phyloP scores from a whole-genome alignment of 176 grass and related monocot species.

The Olyra latifolia region DNA sequence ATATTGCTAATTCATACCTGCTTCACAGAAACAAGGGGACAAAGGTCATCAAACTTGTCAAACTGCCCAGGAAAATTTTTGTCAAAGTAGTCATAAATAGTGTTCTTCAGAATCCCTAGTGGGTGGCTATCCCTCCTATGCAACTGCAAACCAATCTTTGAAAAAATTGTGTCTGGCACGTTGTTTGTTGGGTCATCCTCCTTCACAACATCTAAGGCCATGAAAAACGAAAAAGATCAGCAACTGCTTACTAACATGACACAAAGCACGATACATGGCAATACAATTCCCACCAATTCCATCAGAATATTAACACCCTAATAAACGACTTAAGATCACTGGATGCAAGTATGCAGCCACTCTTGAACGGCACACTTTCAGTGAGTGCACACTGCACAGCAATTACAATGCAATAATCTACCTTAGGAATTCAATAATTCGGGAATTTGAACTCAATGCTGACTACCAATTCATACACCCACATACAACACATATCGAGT shows the following conservation, averaged over 20 bases:
- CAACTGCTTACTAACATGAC: not conserved
- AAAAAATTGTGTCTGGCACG: constrained; percentile 79
- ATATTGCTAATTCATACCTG: constrained; percentile 49
- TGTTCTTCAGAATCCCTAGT: constrained; percentile 90
- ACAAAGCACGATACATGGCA: not conserved
- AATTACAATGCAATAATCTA: not conserved
- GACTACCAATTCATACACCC: not conserved
- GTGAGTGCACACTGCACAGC: no score
- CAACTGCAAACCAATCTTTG: constrained; percentile 84
- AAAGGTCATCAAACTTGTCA: constrained; percentile 92
- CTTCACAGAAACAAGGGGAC: constrained; percentile 84
- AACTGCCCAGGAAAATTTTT: constrained; percentile 61
- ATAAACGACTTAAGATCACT: not conserved
- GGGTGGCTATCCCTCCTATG: constrained; percentile 87
- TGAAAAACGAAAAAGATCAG: not conserved
- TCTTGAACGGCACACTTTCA: not conserved
- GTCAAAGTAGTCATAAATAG: constrained; percentile 83
- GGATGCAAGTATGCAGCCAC: not conserved
- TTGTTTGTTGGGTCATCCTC: constrained; percentile 89
- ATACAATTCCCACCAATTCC: not conserved
- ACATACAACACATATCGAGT: not conserved
- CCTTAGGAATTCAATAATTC: not conserved
- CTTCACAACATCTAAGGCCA: constrained; percentile 76
- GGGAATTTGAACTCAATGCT: not conserved
- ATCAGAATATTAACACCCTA: not conserved